Evolutionary conservation across 75 land plant genomes (phyloP), one percentile per base, ranked within the genome.

Genomic region (Pinus tabuliformis): DNA sequence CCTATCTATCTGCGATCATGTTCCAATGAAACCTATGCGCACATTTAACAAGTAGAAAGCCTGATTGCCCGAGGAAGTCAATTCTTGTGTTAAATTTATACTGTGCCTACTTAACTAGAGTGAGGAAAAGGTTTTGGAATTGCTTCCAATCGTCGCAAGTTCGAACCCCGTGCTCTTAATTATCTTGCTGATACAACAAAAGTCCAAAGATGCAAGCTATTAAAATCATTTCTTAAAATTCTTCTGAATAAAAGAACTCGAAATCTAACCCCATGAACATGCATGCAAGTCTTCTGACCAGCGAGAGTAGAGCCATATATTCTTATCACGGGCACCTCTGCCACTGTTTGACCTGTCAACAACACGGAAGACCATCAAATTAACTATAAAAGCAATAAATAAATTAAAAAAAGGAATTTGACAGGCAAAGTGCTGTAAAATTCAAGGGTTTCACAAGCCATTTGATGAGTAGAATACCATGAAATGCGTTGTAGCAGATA

Each of bases 241-340:
- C 7, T n/a, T 18, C 33, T 30, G 13, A 17, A 24, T 49, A 77
- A 70, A 49, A 13, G 33, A 16, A 20, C 3, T 56, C 42, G 18
- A 7, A 56, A 33, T 33, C 75, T 59, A 79, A 97, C 99, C 90
- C 90, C 73, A 72, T 97, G 99, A 72, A 97, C 75, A 64, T 97
- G 99, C 76, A 97, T 70, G 81, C 99, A 97, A 66, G 98, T 88
- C 86, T 97, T 97, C 83, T 95, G 99, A 11, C 99, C 98, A 39
- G 89, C 80, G 1, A 86, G 83, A 5, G 99, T 95, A 2, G 98
- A 82, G 11, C 99, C 99, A 73, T 87, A 97, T 56, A 97, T 87
- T 73, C 99, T 85, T 70, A 97, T 87, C 3, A 97, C 94, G 1
- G 99, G 99, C 66, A 97, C 98, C 78, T 97, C 96, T 30, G 81